These are phyloP conservation scores for Ramularia collo-cygni DNA, from an alignment of 2,329 filamentous ascomycete genomes.

Conservation along the genomic window DNA sequence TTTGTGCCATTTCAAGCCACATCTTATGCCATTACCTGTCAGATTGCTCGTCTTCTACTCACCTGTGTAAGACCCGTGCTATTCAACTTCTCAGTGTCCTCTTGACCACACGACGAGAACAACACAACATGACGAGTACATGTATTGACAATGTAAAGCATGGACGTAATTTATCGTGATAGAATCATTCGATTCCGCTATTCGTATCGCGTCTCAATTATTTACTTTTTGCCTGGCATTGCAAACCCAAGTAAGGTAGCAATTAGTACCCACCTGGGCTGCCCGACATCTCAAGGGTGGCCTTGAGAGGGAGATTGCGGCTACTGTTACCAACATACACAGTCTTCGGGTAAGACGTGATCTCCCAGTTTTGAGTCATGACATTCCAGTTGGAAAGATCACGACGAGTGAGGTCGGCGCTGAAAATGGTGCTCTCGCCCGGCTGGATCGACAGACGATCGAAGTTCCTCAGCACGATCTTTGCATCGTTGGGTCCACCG, in stretches of 20 bases:
- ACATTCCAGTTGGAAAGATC: conserved; percentile 87
- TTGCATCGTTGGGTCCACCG: conserved; percentile 66
- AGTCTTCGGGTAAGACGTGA: conserved; percentile 50
- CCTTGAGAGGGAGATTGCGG: conserved; percentile 47
- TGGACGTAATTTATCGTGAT: no score
- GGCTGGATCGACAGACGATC: conserved; percentile 67
- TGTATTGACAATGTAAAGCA: no score
- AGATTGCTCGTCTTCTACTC: no score
- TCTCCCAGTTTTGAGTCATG: conserved; percentile 70
- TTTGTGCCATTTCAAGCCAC: no score
- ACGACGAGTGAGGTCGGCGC: conserved; percentile 63
- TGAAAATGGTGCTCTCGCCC: conserved; percentile 61
- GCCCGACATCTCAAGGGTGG: conserved; percentile 8
- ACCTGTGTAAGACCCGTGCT: no score
- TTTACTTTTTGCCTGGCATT: no score
- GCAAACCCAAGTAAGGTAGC: not conserved
- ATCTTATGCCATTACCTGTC: no score
- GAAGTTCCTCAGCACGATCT: conserved; percentile 67
- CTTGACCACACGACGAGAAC: no score
- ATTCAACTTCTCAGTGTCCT: no score
- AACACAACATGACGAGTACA: no score
- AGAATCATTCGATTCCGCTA: no score
- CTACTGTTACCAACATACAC: conserved; percentile 55
- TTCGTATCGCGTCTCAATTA: no score
- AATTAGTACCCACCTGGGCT: conserved; percentile 2